These are phyloP conservation scores for Aspergillus pseudoviridinutans DNA, from an alignment of 2,329 filamentous ascomycete genomes.

Conservation along the genomic window DNA sequence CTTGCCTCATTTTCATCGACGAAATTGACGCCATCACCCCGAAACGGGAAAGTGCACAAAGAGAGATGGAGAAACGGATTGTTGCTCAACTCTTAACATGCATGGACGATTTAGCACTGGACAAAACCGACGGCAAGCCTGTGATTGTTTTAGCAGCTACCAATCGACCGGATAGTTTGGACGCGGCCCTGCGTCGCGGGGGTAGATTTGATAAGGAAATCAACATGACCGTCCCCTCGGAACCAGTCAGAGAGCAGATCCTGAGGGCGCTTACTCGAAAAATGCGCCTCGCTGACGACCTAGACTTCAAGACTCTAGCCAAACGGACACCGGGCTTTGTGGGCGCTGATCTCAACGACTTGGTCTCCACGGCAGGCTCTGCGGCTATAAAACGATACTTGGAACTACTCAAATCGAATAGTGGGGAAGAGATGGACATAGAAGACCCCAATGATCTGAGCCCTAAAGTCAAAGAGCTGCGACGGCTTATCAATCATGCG, in stretches of 20 bases:
- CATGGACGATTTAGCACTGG: conserved; percentile 74
- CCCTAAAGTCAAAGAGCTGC: conserved; percentile 43
- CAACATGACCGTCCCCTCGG: conserved; percentile 81
- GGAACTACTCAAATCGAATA: conserved; percentile 48
- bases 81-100: conserved; percentile 78
- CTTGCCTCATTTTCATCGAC: conserved; percentile 87
- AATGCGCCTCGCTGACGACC: conserved; percentile 60
- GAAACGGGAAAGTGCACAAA: conserved; percentile 76
- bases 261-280: conserved; percentile 67
- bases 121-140: conserved; percentile 68
- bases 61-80: conserved; percentile 86
- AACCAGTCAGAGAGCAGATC: conserved; percentile 72
- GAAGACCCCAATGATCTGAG: conserved; percentile 39
- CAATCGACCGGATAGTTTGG: conserved; percentile 79
- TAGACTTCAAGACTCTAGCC: conserved; percentile 71
- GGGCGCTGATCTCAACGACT: conserved; percentile 76
- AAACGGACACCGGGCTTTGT: conserved; percentile 90
- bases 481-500: conserved; percentile 53
- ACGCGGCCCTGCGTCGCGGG: conserved; percentile 69
- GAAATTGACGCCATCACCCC: conserved; percentile 89
- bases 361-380: conserved; percentile 62
- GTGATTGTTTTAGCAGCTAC: conserved; percentile 91
- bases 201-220: conserved; percentile 80
- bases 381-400: conserved; percentile 61
- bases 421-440: conserved; percentile 50